Evolutionary conservation across 495 filamentous ascomycete species (phyloP).

Genomic region (Jackrogersella minutella): DNA sequence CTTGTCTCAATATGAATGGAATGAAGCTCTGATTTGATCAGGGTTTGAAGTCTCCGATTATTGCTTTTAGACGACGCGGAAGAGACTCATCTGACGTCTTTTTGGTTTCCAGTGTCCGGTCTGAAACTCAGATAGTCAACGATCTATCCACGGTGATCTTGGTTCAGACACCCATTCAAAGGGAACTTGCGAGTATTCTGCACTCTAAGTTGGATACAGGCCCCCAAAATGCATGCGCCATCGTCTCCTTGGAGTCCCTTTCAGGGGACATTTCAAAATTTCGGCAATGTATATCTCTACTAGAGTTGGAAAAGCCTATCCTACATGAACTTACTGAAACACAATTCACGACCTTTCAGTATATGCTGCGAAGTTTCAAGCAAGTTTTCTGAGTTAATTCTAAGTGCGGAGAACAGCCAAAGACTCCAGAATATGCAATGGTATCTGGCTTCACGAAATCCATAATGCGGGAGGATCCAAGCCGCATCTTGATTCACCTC

Average conservation of each 20-base stretch:
- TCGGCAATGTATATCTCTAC: neutral
- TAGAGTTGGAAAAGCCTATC: neutral
- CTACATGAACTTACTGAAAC: neutral
- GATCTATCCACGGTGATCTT: too few species aligned
- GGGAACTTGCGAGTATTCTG: too few species aligned
- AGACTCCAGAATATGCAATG: conserved; percentile 5
- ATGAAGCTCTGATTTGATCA: too few species aligned
- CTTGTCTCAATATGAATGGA: neutral
- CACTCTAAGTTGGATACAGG: too few species aligned
- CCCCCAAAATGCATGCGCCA: too few species aligned
- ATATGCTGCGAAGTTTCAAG: neutral
- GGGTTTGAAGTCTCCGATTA: too few species aligned
- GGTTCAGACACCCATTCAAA: too few species aligned
- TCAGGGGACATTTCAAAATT: neutral
- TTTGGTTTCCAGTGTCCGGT: too few species aligned
- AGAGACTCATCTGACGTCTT: too few species aligned
- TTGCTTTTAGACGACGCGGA: too few species aligned
- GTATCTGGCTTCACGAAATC: conserved; percentile 7
- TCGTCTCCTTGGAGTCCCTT: too few species aligned
- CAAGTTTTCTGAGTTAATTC: conserved; percentile 4
- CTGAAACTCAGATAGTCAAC: too few species aligned
- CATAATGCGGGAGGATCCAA: neutral
- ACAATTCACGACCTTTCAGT: neutral
- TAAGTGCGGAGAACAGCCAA: neutral
- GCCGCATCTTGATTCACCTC: neutral